A percentile compares a stretch with the other conserved stretches of the same genome.
phyloP scores from a whole-genome alignment of 176 grass and related monocot genomes.

The Rhynchospora tenuis region DNA sequence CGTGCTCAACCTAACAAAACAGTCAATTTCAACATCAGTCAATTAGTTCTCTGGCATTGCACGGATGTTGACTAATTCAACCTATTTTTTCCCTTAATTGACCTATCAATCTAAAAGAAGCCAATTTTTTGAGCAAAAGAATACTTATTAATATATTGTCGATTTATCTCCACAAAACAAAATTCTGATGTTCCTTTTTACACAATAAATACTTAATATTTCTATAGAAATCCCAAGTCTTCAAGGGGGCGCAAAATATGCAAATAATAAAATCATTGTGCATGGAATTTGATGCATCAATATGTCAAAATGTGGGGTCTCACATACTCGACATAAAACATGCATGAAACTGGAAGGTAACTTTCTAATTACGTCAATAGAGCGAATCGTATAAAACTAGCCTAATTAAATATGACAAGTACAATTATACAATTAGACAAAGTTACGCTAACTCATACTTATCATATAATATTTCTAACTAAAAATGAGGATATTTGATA shows the following conservation, averaged over 20 bases:
- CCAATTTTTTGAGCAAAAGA: background rate
- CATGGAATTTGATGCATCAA: background rate
- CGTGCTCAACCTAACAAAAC: background rate
- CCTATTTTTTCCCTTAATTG: background rate
- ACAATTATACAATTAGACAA: background rate
- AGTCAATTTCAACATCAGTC: background rate
- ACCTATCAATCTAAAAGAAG: background rate
- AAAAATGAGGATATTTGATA: too few relatives aligned
- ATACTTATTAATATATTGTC: background rate
- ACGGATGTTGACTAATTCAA: background rate
- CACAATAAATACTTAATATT: background rate
- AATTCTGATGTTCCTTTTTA: background rate
- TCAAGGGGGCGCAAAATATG: too few relatives aligned
- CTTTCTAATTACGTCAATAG: background rate
- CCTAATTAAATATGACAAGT: background rate
- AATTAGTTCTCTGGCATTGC: background rate
- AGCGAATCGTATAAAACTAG: background rate
- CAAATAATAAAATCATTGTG: too few relatives aligned
- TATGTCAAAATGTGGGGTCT: background rate
- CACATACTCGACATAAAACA: background rate
- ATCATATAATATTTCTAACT: background rate
- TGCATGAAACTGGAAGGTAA: background rate
- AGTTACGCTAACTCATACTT: background rate
- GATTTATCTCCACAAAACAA: background rate
- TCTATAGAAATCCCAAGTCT: too few relatives aligned